Conservation (phyloP, 345 rosid species). For the Punica granatum region DNA sequence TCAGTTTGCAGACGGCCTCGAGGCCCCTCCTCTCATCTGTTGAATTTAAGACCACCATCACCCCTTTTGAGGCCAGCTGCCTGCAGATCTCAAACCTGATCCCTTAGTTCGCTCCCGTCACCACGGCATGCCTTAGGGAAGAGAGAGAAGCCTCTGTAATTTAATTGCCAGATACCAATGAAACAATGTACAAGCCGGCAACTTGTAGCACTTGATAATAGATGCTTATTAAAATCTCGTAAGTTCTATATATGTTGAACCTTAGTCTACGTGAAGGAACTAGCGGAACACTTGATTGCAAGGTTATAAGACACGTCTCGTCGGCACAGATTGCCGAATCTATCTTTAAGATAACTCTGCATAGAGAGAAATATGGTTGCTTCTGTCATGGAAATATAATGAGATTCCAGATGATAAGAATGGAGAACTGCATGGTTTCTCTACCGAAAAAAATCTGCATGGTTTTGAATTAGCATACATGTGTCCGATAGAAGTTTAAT, state of each 20-base stretch:
- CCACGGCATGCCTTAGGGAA: neutral
- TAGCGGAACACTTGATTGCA: no score
- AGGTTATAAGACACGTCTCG: no score
- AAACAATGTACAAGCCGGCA: neutral
- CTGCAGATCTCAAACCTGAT: slow-evolving; percentile 13
- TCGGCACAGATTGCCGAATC: no score
- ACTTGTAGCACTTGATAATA: neutral
- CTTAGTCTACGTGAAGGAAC: no score
- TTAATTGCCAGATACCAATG: neutral
- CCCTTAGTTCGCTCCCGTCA: slow-evolving; percentile 17
- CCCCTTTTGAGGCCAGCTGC: slow-evolving; percentile 18
- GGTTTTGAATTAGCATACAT: no score
- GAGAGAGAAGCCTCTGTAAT: no score
- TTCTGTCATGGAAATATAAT: slow-evolving; percentile 1
- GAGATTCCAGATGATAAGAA: neutral
- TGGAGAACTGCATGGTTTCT: no score
- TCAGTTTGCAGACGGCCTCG: slow-evolving; percentile 1
- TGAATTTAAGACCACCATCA: slow-evolving; percentile 11
- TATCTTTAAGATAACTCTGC: slow-evolving; percentile 1
- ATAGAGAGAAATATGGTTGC: neutral
- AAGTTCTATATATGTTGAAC: no score
- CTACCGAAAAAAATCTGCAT: no score
- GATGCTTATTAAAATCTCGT: no score
- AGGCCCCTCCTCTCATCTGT: slow-evolving; percentile 26
- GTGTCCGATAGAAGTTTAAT: no score